Base-by-base conservation (phyloP, 176 grass and related monocot species). In the Luzula sylvatica region DNA sequence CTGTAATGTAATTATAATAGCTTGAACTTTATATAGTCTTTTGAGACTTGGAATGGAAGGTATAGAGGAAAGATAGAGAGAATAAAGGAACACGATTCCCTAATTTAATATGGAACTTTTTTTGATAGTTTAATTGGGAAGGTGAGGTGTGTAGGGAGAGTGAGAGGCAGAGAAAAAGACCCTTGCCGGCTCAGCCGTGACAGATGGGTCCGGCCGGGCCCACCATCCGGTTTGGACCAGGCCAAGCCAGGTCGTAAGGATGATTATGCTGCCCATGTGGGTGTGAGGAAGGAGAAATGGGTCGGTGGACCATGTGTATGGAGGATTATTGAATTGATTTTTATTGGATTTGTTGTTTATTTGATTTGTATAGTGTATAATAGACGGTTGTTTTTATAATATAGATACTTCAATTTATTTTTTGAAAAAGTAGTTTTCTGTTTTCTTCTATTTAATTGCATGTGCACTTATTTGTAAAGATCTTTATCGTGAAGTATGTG, bases 201-300 rank as follows among this genome's bases (percentile, higher is more conserved):
- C 46, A 68, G 47, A 68, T 53, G 52, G 47, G 49, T 3, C 21
- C 22, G 23, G 69, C 23, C 51, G 9, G 45, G 14, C 9, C n/a
- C 23, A 0, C 9, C 28, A 53, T 60, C 55, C 51, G 23, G 68
- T n/a, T 6, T 43, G 50, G 25, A 9, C 30, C 22, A 19, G 64
- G 9, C 48, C 66, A 55, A 43, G 20, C 69, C 56, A 46, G 69
- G 29, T 52, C 56, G 25, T 38, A 41, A 53, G 45, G 56, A 63
- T 72, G 55, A 61, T 40, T 39, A 22, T 72, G 46, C 42, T 44
- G 55, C 55, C 30, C 69, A 72, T 63, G 69, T 72, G 57, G 69
- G 15, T 53, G 66, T 29, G 2, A 26, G 27, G 19, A n/a, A 14
- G 28, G 23, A 27, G 47, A 69, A 35, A 40, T 61, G 57, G 42